Base-by-base conservation (phyloP, 805 yeast species). In the Ogataea ganodermae region DNA sequence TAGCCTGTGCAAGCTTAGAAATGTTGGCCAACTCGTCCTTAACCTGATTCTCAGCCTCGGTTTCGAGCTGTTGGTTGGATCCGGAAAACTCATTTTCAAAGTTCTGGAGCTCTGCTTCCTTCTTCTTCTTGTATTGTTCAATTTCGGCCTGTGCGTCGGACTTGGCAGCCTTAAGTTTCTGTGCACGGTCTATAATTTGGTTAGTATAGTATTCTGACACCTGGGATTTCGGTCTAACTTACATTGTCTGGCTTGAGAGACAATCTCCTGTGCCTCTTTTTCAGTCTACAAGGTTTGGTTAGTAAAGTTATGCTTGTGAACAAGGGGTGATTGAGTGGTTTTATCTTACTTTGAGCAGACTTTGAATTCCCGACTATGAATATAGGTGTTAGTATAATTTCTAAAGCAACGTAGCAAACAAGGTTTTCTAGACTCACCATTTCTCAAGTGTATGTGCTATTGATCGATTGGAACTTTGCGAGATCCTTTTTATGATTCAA, bases 181-280 rank as follows among this genome's bases (percentile, higher is more conserved):
- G 84, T 35, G 94, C 79, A 70, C 96, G 89, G 74, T 85, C 81
- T 75, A 37, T 16, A 31, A 14, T 14, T n/a, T 3, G 6, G 55
- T 58, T 52, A 54, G 59, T 55, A 49, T 13, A 16, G 3, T 10
- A 14, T 28, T 4, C 24, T 6, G 33, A 12, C 9, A 7, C 8
- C 8, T 30, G 18, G 26, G 7, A 17, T 13, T 26, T 27, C 35
- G 13, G 16, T 23, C n/a, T 14, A 6, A 79, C 80, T 65, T 76
- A 76, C 84, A 89, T 60, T 84, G 79, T 76, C 98, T 88, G 20
- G 99, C 97, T 66, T 86, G 86, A 61, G 91, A 79, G 52, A 94
- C 98, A 55, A 91, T 87, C 59, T 84, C 91, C 60, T 96, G 97
- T n/a, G 99, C 98, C 62, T 89, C 92, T 72, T 87, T 89, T 74